Evolutionary conservation across 1,284 basidiomycete genomes (phyloP).

Genomic region (Ganoderma lingzhi): DNA sequence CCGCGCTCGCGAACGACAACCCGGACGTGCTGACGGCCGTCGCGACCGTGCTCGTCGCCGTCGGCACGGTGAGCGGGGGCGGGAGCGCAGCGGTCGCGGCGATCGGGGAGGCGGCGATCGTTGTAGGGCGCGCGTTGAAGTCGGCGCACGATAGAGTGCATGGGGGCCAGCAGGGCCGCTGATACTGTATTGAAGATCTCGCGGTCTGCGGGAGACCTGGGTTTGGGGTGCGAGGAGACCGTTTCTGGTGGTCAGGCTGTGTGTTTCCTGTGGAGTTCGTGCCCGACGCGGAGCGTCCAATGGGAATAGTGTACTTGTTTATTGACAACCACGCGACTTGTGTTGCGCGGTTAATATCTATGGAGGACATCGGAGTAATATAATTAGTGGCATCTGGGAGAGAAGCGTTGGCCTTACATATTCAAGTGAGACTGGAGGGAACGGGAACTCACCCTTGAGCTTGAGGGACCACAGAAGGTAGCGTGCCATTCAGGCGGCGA

Average conservation of each 20-base stretch:
- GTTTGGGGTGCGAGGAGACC: background rate
- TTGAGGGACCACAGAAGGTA: background rate
- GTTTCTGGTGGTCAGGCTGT: no score
- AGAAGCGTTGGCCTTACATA: background rate
- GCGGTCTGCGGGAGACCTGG: background rate
- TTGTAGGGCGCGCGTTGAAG: conserved; percentile 30
- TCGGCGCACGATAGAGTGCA: conserved; percentile 27
- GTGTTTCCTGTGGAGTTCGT: background rate
- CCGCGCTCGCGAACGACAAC: conserved; percentile 70
- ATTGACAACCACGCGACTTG: background rate
- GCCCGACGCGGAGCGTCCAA: background rate
- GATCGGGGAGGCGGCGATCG: conserved; percentile 29
- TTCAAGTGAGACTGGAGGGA: background rate
- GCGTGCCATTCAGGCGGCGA: no score
- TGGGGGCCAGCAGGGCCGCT: conserved; percentile 11
- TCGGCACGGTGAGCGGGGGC: conserved; percentile 66
- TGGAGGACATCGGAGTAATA: background rate
- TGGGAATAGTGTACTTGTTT: background rate
- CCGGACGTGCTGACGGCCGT: conserved; percentile 73
- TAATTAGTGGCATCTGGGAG: background rate
- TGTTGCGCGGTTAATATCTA: background rate
- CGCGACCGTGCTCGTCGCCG: conserved; percentile 75
- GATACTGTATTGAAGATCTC: background rate
- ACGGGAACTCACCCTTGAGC: background rate
- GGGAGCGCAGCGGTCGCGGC: conserved; percentile 28